These are phyloP conservation scores for Podaxis sp. DNA, from an alignment of 768 basidiomycete genomes.

Conservation along the genomic window DNA sequence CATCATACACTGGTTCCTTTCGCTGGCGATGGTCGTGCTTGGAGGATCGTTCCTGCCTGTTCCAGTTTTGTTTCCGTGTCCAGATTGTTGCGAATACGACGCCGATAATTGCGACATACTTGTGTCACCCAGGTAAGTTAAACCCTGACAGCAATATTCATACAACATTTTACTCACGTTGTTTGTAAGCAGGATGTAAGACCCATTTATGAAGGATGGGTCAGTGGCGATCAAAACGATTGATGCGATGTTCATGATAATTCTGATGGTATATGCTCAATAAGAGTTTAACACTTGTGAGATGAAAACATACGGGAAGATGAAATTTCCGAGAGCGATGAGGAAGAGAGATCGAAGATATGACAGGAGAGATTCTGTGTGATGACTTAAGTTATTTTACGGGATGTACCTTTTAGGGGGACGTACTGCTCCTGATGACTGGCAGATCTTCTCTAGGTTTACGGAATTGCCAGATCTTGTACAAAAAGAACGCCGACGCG, in stretches of 20 bases:
- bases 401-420: not conserved
- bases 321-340: slow-evolving; percentile 36
- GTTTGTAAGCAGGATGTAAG: slow-evolving; percentile 19
- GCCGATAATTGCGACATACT: slow-evolving; percentile 34
- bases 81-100: slow-evolving; percentile 37
- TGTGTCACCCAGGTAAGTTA: not conserved
- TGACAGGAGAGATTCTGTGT: slow-evolving; percentile 20
- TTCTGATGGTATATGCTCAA: slow-evolving; percentile 1
- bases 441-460: not conserved
- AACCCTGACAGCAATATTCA: not conserved
- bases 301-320: slow-evolving; percentile 28
- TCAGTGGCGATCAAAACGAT: slow-evolving; percentile 28
- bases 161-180: slow-evolving; percentile 21
- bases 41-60: slow-evolving; percentile 9
- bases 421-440: slow-evolving; percentile 20
- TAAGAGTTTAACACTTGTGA: not conserved
- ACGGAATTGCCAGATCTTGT: slow-evolving; percentile 19
- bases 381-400: not conserved
- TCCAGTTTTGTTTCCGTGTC: slow-evolving; percentile 24
- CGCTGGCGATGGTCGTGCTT: not conserved
- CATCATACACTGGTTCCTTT: not conserved
- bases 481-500: slow-evolving; percentile 28
- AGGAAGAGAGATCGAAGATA: slow-evolving; percentile 33
- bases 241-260: slow-evolving; percentile 32
- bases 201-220: slow-evolving; percentile 22